A percentile compares a stretch with the other conserved stretches of the same genome.
Conservation (phyloP, 176 grass and related monocot species). For the Bonia amplexicaulis region DNA sequence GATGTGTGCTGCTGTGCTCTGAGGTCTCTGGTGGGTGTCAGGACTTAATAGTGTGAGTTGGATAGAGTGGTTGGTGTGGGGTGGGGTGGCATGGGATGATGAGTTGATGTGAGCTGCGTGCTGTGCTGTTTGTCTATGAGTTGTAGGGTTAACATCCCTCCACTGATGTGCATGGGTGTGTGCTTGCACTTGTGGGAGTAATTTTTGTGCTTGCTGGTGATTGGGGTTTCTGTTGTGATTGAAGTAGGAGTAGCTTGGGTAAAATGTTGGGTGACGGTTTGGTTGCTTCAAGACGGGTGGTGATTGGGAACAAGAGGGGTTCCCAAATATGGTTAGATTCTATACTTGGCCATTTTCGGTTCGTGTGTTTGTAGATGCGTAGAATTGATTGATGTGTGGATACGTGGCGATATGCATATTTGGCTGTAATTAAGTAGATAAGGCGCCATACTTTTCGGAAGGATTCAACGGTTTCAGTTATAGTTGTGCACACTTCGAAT, state of each 20-base stretch:
- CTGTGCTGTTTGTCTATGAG: background rate
- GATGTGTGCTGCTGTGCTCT: constrained; percentile 34
- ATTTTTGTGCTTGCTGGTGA: constrained; percentile 4
- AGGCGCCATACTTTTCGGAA: background rate
- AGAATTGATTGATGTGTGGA: background rate
- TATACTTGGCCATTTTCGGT: background rate
- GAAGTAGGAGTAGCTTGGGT: background rate
- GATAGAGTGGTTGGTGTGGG: constrained; percentile 35
- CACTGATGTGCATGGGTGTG: background rate
- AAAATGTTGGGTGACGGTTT: background rate
- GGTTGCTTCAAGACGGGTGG: constrained; percentile 2
- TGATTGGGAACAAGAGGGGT: background rate
- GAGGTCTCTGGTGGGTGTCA: constrained; percentile 38
- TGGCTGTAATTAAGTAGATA: constrained; percentile 11
- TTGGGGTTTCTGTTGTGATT: background rate
- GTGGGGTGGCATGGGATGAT: constrained; percentile 18
- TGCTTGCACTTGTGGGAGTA: background rate
- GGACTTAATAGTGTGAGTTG: constrained; percentile 17
- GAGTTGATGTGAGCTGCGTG: constrained; percentile 7
- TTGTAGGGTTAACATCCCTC: background rate
- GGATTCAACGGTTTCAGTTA: background rate
- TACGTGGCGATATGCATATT: background rate
- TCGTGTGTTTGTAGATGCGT: background rate
- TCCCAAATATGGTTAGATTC: background rate
- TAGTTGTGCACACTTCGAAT: background rate